Evolutionary conservation across 2,329 filamentous ascomycete species (phyloP).

Genomic region (Phyllosticta citribraziliensis): DNA sequence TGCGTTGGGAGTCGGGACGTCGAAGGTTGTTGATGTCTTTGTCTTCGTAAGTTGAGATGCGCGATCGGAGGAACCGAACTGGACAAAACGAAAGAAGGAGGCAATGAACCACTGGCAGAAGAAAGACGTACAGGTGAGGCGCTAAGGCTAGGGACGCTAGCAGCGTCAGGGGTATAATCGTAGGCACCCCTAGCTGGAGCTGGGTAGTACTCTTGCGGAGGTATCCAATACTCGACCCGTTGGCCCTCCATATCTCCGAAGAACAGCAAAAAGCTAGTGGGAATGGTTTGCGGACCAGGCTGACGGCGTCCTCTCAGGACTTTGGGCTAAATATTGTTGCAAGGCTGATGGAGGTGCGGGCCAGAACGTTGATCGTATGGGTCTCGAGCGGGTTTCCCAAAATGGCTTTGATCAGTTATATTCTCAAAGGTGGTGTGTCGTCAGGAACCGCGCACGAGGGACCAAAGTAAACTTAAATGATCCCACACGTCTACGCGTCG

Average conservation of each 20-base stretch:
- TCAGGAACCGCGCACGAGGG: not conserved
- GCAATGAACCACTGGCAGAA: not conserved
- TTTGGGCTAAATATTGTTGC: not conserved
- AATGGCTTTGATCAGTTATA: not conserved
- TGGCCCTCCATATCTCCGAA: conserved; percentile 23
- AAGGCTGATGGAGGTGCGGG: not conserved
- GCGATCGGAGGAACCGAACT: not conserved
- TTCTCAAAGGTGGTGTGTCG: not conserved
- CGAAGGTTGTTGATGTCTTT: conserved; percentile 27
- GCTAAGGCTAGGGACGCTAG: conserved; percentile 29
- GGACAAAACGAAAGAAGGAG: not conserved
- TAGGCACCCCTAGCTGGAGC: conserved; percentile 24
- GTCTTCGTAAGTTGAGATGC: conserved; percentile 6
- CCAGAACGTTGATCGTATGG: not conserved
- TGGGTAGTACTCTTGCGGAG: conserved; percentile 23
- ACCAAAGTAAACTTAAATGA: not conserved
- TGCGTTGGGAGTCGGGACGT: conserved; percentile 17
- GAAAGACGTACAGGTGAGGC: conserved; percentile 27
- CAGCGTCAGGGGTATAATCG: conserved; percentile 24
- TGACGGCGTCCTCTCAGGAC: not conserved
- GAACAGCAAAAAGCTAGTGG: not conserved
- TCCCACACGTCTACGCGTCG: not conserved
- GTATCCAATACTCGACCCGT: conserved; percentile 27
- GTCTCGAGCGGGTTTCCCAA: not conserved
- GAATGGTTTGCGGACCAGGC: not conserved